Evolutionary conservation across 2,329 filamentous ascomycete species (phyloP), one percentile per base, ranked within the genome.

Genomic region (Microsporum canis): DNA sequence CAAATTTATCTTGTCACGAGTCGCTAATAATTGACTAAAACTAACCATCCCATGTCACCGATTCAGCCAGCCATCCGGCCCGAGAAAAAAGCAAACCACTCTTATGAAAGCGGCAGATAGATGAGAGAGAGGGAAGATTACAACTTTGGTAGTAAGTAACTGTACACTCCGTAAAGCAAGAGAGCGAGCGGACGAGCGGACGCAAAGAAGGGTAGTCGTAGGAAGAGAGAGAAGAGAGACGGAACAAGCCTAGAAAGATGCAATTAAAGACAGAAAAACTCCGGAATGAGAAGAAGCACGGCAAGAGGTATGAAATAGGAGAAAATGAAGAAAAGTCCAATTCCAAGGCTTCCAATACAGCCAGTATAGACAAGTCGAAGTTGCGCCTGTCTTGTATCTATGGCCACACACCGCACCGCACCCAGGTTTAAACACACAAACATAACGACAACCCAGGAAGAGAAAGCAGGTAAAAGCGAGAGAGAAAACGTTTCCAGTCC

Each of bases 311-410:
- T 7, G 29, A 33, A 58, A 8, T 6, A 29, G n/a, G 4, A 47
- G 7, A 29, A 23, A 17, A 17, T 5, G 10, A 58, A 39, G 17
- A 58, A 14, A 7, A 47, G 29, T 17, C 17, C 53, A 36, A 36
- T 27, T 56, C 31, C 31, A 27, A 31, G 23, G 45, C 23, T 31
- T 51, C 8, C 51, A 33, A 55, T 33, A 27, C 51, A 55, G 51
- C 51, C 51, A 55, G 51, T 29, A 12, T 51, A 55, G 51, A 55
- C 51, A 55, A 47, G 51, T 55, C 51, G 51, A 51, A 55, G 51
- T 43, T 57, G 55, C 55, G 55, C 55, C 55, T 57, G 55, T 57
- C 51, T 55, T 51, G n/a, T 55, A 55, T 55, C 55, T 57, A 57
- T 57, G 55, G 55, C 55, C 55, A 55, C 36, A 41, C 33, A 57